phyloP scores from a whole-genome alignment of 1,139 yeast genomes.

The Debaryomycetaceae sp. region DNA sequence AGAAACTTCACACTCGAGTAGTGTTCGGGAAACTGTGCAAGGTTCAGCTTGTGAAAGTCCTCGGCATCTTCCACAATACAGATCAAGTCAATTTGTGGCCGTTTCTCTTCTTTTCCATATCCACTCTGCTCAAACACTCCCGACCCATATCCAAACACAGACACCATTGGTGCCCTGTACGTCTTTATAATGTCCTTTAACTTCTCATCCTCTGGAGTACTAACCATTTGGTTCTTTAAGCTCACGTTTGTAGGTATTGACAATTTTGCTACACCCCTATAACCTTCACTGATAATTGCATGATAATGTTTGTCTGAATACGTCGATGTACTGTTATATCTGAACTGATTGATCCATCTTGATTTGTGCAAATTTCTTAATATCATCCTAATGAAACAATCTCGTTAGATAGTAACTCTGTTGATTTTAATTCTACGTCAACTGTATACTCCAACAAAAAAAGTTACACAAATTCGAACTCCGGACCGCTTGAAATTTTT shows the following conservation, averaged over 20 bases:
- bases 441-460: no score
- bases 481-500: not conserved
- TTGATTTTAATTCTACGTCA: no score
- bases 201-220: slow-evolving; percentile 42
- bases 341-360: not conserved
- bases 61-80: slow-evolving; percentile 73
- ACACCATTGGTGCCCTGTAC: slow-evolving; percentile 67
- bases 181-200: slow-evolving; percentile 50
- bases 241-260: slow-evolving; percentile 22
- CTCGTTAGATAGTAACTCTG: not conserved
- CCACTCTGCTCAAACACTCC: slow-evolving; percentile 85
- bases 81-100: slow-evolving; percentile 84
- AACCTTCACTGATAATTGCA: slow-evolving; percentile 28
- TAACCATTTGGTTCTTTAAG: slow-evolving; percentile 51
- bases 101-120: slow-evolving; percentile 24
- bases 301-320: slow-evolving; percentile 27
- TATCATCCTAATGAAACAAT: slow-evolving; percentile 3
- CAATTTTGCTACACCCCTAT: slow-evolving; percentile 22
- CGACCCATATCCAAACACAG: slow-evolving; percentile 91
- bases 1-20: slow-evolving; percentile 65
- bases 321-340: slow-evolving; percentile 11
- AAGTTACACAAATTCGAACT: not conserved
- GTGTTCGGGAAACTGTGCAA: slow-evolving; percentile 64
- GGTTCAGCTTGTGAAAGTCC: slow-evolving; percentile 73
- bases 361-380: slow-evolving; percentile 1